Evolutionary conservation across 345 rosid genomes (phyloP).

Genomic region (Lumnitzera racemosa): DNA sequence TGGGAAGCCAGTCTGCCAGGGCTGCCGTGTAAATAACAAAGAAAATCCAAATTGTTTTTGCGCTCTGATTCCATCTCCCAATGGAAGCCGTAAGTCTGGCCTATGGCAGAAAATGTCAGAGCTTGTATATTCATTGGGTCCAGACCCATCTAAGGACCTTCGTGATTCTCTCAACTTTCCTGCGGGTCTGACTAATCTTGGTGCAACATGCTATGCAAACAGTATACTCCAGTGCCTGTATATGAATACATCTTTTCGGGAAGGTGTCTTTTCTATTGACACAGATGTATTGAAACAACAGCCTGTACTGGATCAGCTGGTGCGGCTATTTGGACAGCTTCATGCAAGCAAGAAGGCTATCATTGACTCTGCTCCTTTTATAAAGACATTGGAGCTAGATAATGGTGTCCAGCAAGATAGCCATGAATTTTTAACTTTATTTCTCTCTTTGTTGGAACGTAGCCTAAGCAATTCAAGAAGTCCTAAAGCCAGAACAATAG

Average conservation of each 20-base stretch:
- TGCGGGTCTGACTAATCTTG: slow-evolving; percentile 86
- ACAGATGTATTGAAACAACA: slow-evolving; percentile 56
- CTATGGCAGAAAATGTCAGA: slow-evolving; percentile 91
- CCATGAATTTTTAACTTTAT: slow-evolving; percentile 87
- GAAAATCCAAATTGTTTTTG: slow-evolving; percentile 97
- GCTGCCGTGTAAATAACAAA: slow-evolving; percentile 85
- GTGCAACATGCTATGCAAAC: slow-evolving; percentile 98
- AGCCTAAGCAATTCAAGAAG: slow-evolving; percentile 59
- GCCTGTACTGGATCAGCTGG: slow-evolving; percentile 86
- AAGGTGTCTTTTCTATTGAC: slow-evolving; percentile 80
- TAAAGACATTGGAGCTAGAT: slow-evolving; percentile 80
- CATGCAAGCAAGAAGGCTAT: slow-evolving; percentile 72
- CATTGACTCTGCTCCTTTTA: slow-evolving; percentile 94
- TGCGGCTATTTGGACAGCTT: slow-evolving; percentile 77
- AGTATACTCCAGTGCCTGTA: slow-evolving; percentile 89
- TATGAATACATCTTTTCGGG: slow-evolving; percentile 77
- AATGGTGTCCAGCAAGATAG: slow-evolving; percentile 97
- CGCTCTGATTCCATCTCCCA: slow-evolving; percentile 69
- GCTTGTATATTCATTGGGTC: slow-evolving; percentile 53
- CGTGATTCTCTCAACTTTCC: slow-evolving; percentile 67
- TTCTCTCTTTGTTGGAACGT: slow-evolving; percentile 91
- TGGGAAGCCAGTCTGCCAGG: slow-evolving; percentile 77
- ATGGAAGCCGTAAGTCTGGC: slow-evolving; percentile 82
- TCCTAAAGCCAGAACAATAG: slow-evolving; percentile 58
- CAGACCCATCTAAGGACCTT: slow-evolving; percentile 54